These are phyloP conservation scores for Herpotrichia juniperi DNA, from an alignment of 2,329 filamentous ascomycete species.

Conservation along the genomic window DNA sequence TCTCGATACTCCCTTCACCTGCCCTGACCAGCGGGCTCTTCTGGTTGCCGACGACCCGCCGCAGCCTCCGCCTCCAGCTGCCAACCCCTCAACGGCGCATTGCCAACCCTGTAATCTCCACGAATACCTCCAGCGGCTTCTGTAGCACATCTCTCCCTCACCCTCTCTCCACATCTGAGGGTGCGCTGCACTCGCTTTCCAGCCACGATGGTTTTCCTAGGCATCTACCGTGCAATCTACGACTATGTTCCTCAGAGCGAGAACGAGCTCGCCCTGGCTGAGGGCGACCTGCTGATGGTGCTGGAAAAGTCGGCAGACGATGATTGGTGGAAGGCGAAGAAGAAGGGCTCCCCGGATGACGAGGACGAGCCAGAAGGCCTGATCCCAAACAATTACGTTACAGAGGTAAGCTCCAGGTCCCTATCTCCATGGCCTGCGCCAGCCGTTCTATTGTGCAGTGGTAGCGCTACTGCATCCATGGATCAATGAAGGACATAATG, in stretches of 20 bases:
- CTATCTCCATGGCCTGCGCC: neutral
- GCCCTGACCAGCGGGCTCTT: slow-evolving; percentile 5
- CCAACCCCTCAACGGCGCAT: slow-evolving; percentile 29
- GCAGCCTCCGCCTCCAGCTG: slow-evolving; percentile 17
- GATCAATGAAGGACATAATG: neutral
- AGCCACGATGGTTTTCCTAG: slow-evolving; percentile 81
- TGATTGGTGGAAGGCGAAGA: slow-evolving; percentile 97
- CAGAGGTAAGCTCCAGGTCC: slow-evolving; percentile 71
- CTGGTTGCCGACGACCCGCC: slow-evolving; percentile 6
- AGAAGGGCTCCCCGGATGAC: slow-evolving; percentile 76
- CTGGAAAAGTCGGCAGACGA: slow-evolving; percentile 77
- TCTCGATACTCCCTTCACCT: neutral
- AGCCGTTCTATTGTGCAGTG: neutral
- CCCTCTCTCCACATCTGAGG: slow-evolving; percentile 6
- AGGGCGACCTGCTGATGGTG: slow-evolving; percentile 88
- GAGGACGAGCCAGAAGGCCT: slow-evolving; percentile 90
- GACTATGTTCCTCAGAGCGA: slow-evolving; percentile 89
- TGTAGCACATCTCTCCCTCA: slow-evolving; percentile 17
- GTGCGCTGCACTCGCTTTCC: slow-evolving; percentile 20
- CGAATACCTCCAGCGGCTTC: slow-evolving; percentile 21
- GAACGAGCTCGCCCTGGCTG: slow-evolving; percentile 81
- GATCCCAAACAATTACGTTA: slow-evolving; percentile 93
- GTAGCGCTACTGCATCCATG: neutral
- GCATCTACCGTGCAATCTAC: slow-evolving; percentile 88
- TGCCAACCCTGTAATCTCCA: slow-evolving; percentile 26